phyloP scores from a whole-genome alignment of 345 rosid genomes.

The Pelargonium nanum region DNA sequence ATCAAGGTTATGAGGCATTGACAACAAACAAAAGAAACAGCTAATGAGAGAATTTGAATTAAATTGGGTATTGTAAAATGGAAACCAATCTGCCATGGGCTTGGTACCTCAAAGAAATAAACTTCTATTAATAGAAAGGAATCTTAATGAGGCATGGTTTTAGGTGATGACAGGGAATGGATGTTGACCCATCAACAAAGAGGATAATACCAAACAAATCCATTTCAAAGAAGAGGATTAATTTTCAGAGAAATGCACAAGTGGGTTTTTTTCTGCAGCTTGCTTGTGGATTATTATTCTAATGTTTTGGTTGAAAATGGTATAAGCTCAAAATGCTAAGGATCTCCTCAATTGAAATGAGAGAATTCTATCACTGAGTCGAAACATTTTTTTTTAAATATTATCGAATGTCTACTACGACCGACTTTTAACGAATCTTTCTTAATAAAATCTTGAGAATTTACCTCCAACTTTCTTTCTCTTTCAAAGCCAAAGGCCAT shows the following conservation, averaged over 20 bases:
- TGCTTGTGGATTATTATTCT: constrained; percentile 25
- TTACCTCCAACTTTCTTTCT: background rate
- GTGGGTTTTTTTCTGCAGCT: constrained; percentile 18
- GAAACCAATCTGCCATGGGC: background rate
- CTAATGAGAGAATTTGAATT: background rate
- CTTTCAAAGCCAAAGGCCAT: constrained; percentile 4
- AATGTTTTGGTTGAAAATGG: background rate
- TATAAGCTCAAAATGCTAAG: too few species aligned
- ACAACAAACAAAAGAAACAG: too few species aligned
- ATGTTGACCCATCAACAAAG: constrained; percentile 93
- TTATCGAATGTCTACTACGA: too few species aligned
- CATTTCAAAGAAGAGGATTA: constrained; percentile 30
- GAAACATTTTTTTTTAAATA: too few species aligned
- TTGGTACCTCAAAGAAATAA: constrained; percentile 9
- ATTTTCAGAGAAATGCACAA: constrained; percentile 17
- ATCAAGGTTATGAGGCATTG: too few species aligned
- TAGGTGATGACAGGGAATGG: constrained; percentile 93
- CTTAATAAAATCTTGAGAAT: too few species aligned
- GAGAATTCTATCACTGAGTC: too few species aligned
- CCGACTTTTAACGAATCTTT: too few species aligned
- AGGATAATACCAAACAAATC: constrained; percentile 81
- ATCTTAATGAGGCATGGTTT: constrained; percentile 73
- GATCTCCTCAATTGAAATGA: too few species aligned
- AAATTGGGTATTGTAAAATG: background rate
- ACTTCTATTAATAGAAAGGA: constrained; percentile 49